Base-by-base conservation (phyloP, 371 early-diverging fungal genomes). In the Mycotypha africana region DNA sequence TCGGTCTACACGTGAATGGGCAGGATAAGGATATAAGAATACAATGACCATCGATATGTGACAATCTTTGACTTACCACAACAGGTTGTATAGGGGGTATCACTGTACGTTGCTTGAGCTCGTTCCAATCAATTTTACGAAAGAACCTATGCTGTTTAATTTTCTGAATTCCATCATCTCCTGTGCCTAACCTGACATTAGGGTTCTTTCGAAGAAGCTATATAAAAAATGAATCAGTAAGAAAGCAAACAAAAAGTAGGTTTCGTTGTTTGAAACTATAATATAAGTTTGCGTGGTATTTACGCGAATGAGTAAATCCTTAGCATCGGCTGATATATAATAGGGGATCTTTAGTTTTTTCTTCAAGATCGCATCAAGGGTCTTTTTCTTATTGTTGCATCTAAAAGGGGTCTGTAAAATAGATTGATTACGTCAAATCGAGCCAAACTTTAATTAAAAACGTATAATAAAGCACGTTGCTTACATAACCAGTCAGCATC, bases 101-200 rank as follows among this genome's bases (percentile, higher is more conserved):
- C 38, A 81, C 70, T 41, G 81, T 70, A n/a, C 86, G 76, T 4
- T 64, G 52, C 20, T 76, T 60, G 14, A 91, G 45, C 21, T 76
- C 67, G 17, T 79, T 67, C 93, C 93, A 95, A 62, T 92, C 75
- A 56, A 93, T 76, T 39, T 85, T 84, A 45, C 82, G 80, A 71
- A 95, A 95, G 70, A 92, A 93, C 23, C 86, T 79, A 59, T 95
- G 96, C 26, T 57, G 60, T 60, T 90, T 93, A 54, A 94, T 85
- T 39, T 80, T 84, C 33, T 81, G 73, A 12, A 86, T 70, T 7
- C 89, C 92, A 43, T 84, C 80, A n/a, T 68, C 58, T 6, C 88
- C 88, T 42, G 55, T 54, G 7, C 79, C 81, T 3, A 92, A 63
- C 30, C 92, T 76, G 4, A 68, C 65, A 25, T 73, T 76, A 2